Conservation (phyloP, 192 early-diverging fungal species). For the Obelidium mucronatum region DNA sequence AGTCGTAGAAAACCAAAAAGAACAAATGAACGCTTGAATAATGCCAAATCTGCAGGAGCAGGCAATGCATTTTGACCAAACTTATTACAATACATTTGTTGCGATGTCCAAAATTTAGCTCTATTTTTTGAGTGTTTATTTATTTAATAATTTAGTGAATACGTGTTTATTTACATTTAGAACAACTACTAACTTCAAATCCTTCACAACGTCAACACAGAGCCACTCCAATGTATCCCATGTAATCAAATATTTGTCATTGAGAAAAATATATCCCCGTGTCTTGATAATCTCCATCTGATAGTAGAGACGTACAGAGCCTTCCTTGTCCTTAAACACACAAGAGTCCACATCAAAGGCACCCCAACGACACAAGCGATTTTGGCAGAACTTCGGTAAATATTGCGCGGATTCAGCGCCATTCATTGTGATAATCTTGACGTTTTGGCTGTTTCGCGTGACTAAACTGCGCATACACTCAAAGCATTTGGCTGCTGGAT, state of each 20-base stretch:
- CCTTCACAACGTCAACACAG: not conserved
- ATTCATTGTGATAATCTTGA: not conserved
- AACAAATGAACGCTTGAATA: not conserved
- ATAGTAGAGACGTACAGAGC: not conserved
- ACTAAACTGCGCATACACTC: not conserved
- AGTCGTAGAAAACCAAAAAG: not conserved
- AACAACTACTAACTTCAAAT: not conserved
- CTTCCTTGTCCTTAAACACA: not conserved
- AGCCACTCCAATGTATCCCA: not conserved
- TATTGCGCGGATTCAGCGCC: not conserved
- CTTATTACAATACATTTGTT: not conserved
- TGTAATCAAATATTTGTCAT: not conserved
- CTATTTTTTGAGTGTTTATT: not conserved
- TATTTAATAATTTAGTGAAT: not conserved
- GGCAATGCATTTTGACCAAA: not conserved
- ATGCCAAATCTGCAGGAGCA: not conserved
- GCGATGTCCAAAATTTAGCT: not conserved
- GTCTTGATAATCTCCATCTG: not conserved
- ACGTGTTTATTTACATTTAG: too few relatives aligned
- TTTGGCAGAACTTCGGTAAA: not conserved
- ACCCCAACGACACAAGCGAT: not conserved
- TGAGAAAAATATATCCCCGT: not conserved
- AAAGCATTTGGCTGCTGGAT: not conserved
- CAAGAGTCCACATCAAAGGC: not conserved
- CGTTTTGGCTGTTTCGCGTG: not conserved